Evolutionary conservation across 805 yeast species (phyloP).

Genomic region (Wickerhamomyces ciferrii): DNA sequence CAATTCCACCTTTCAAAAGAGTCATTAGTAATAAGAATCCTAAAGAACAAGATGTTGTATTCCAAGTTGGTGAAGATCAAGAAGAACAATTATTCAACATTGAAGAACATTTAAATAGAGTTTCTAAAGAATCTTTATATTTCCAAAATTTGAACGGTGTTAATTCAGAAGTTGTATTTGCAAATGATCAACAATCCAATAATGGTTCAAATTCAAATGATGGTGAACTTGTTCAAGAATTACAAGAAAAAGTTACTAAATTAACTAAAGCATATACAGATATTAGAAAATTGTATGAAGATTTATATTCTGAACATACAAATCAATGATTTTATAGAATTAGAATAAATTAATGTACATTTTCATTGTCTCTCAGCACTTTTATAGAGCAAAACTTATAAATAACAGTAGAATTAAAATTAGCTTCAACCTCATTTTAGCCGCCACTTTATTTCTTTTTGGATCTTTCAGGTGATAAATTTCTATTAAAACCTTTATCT

Average conservation of each 20-base stretch:
- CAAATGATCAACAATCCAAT: slow-evolving; percentile 1
- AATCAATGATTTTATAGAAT: slow-evolving; percentile 19
- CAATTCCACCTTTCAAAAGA: slow-evolving; percentile 65
- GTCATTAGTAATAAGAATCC: slow-evolving; percentile 39
- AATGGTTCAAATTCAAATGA: slow-evolving; percentile 19
- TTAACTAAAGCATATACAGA: slow-evolving; percentile 57
- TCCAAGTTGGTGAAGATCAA: slow-evolving; percentile 22
- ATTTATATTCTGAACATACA: slow-evolving; percentile 45
- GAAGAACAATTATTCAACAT: slow-evolving; percentile 31
- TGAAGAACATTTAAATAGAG: slow-evolving; percentile 42
- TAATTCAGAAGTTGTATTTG: slow-evolving; percentile 30
- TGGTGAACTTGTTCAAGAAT: slow-evolving; percentile 26
- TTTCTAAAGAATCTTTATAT: slow-evolving; percentile 45
- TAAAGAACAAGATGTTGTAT: slow-evolving; percentile 38
- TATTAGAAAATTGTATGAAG: slow-evolving; percentile 55
- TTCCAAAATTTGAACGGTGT: slow-evolving; percentile 40
- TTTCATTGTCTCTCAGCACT: too few species aligned
- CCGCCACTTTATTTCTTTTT: slow-evolving; percentile 8
- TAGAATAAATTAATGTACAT: not conserved
- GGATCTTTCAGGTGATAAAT: slow-evolving; percentile 41
- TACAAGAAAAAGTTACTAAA: slow-evolving; percentile 41
- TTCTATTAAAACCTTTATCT: slow-evolving; percentile 49
- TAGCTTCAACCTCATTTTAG: too few species aligned
- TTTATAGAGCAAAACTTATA: too few species aligned
- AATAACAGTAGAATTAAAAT: too few species aligned